Percentiles rank a stretch among this genome's conserved stretches.
These are phyloP conservation scores for Fraxinus platypoda DNA, from an alignment of 305 asterid genomes.

Conservation along the genomic window DNA sequence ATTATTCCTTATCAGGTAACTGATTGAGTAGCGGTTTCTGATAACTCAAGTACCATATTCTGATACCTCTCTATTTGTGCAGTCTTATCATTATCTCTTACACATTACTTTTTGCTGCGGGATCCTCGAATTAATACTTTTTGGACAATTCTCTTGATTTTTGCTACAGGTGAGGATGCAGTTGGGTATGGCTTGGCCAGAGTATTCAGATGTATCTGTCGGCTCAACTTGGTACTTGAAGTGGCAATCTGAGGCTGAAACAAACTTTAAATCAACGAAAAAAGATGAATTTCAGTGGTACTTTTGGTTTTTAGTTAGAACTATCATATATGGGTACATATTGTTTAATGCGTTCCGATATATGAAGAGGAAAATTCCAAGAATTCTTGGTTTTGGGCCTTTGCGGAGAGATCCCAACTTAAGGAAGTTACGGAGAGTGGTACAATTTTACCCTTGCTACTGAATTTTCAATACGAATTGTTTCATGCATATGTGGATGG, in stretches of 20 bases:
- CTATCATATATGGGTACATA: conserved; percentile 63
- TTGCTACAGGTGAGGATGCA: conserved; percentile 60
- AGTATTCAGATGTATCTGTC: conserved; percentile 65
- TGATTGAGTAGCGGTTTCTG: conserved; percentile 24
- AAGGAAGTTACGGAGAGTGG: conserved; percentile 76
- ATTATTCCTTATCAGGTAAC: conserved; percentile 79
- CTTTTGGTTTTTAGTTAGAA: conserved; percentile 73
- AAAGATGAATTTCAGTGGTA: conserved; percentile 65
- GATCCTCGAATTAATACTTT: conserved; percentile 7
- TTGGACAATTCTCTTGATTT: conserved; percentile 19
- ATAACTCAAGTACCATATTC: conserved; percentile 16
- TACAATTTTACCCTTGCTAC: conserved; percentile 37
- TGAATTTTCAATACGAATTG: conserved; percentile 11
- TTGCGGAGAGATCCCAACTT: conserved; percentile 71
- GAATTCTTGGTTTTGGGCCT: conserved; percentile 78
- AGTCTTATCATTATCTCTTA: conserved; percentile 17
- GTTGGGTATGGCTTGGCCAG: conserved; percentile 98
- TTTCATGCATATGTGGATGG: background rate
- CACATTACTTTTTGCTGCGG: conserved; percentile 11
- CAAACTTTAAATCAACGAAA: conserved; percentile 56
- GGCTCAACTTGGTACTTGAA: conserved; percentile 80
- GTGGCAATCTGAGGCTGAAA: conserved; percentile 88
- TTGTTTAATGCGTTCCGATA: conserved; percentile 52
- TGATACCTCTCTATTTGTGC: conserved; percentile 20
- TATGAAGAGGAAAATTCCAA: conserved; percentile 69